Evolutionary conservation across 2,329 filamentous ascomycete species (phyloP), one percentile per base, ranked within the genome.

Genomic region (Neodidymelliopsis sp.): DNA sequence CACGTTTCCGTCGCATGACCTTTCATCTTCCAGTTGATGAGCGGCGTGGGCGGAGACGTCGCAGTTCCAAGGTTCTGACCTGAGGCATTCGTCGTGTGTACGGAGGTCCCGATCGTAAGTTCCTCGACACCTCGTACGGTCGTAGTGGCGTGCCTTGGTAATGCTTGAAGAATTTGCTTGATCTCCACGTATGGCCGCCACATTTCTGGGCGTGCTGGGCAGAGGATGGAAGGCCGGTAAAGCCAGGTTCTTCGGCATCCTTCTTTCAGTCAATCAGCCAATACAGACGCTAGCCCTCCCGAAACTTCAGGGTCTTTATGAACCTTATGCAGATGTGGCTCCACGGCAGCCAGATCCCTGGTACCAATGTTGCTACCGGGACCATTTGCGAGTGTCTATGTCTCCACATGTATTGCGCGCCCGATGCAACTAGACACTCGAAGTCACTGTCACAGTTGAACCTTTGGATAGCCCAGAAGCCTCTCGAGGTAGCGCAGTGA

Each of bases 91-190:
- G 4, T 20, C 15, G 6, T 7, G 22, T 22, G 1, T 11, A 13
- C 33, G 18, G 33, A 27, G 15, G 3, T 34, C 8, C 22, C 38
- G 43, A 29, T 28, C n/a, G 9, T 27, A 19, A 19, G 22, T 36
- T 18, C 30, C 36, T 38, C 30, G 8, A 35, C 15, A 9, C 18
- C 19, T 35, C 6, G 12, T 34, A 19, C 6, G 33, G 9, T 29
- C 5, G 9, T 25, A n/a, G 24, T 36, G 30, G 27, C 24, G 22
- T 23, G 40, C 31, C 40, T 41, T 45, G 47, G 35, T 40, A 35
- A 36, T 41, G 41, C 31, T 25, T 35, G 27, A 47, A 52, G 24
- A 52, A 52, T 36, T 52, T 52, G 49, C 36, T 47, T 52, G 28
- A 33, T 52, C 31, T 37, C 49, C 49, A 52, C 42, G 49, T 35